These are phyloP conservation scores for Coemansia sp. DNA, from an alignment of 192 early-diverging fungal species.

Conservation along the genomic window DNA sequence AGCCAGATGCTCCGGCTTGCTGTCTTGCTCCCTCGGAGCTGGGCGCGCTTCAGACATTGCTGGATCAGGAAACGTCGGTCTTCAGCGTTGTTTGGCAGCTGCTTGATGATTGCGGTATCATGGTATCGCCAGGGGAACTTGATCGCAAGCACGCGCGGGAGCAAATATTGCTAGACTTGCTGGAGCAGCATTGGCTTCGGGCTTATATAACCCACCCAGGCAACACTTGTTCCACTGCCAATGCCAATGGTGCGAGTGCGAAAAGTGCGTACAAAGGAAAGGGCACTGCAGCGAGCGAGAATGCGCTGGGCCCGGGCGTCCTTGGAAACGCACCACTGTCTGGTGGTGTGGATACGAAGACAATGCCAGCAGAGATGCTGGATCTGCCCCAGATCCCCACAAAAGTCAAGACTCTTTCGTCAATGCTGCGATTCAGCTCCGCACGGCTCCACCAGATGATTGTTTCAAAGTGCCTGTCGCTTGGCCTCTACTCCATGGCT, in stretches of 20 bases:
- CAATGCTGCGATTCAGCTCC: slow-evolving; percentile 31
- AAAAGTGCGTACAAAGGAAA: slow-evolving; percentile 13
- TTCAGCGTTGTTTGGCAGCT: slow-evolving; percentile 47
- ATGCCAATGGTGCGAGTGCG: not conserved
- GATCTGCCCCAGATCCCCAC: slow-evolving; percentile 30
- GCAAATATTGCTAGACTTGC: slow-evolving; percentile 42
- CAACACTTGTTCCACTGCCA: not conserved
- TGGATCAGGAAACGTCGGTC: slow-evolving; percentile 15
- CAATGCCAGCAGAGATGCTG: slow-evolving; percentile 4
- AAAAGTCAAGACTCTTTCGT: slow-evolving; percentile 24
- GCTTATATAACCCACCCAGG: not conserved
- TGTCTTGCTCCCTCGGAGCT: slow-evolving; percentile 14
- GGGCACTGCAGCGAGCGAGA: not conserved
- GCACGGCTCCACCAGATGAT: slow-evolving; percentile 22
- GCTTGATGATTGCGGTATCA: slow-evolving; percentile 37
- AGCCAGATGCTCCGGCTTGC: not conserved
- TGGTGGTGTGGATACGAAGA: not conserved
- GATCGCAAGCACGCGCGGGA: slow-evolving; percentile 19
- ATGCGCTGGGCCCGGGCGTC: not conserved
- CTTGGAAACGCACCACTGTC: not conserved
- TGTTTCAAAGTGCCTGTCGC: slow-evolving; percentile 15
- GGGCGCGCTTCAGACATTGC: slow-evolving; percentile 12
- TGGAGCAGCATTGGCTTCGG: slow-evolving; percentile 43
- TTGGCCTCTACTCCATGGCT: slow-evolving; percentile 20
- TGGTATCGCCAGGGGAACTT: slow-evolving; percentile 53